Percentiles rank a stretch among this genome's conserved stretches.
Conservation (phyloP, 129 eudicot species). For the Saposhnikovia divaricata region DNA sequence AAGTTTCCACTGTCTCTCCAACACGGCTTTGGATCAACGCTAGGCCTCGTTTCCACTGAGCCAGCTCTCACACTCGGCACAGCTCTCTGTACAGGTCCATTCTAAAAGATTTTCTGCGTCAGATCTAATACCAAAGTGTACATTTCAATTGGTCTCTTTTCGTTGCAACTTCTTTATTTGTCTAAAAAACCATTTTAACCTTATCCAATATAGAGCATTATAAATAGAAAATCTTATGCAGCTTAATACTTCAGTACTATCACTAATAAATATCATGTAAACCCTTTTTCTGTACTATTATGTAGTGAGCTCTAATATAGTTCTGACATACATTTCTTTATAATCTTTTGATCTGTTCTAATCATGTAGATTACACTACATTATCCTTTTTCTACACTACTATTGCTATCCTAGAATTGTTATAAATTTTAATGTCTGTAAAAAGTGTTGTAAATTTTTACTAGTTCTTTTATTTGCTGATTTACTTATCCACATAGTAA, state of each 20-base stretch:
- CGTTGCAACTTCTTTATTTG: background rate
- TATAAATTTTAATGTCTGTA: background rate
- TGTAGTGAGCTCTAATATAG: background rate
- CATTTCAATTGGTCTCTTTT: background rate
- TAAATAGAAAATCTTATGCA: background rate
- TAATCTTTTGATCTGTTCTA: background rate
- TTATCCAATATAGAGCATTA: background rate
- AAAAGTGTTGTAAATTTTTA: background rate
- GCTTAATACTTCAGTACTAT: background rate
- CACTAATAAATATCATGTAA: background rate
- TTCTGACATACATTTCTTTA: background rate
- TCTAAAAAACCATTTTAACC: background rate
- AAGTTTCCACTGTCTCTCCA: too few relatives aligned
- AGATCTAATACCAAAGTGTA: background rate
- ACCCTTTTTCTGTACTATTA: too few relatives aligned
- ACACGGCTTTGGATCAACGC: too few relatives aligned
- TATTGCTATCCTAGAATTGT: background rate
- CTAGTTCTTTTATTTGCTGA: background rate
- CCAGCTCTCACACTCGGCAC: too few relatives aligned
- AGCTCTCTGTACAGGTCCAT: background rate
- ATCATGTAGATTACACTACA: background rate
- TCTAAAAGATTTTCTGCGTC: background rate
- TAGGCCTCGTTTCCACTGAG: too few relatives aligned
- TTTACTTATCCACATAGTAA: background rate
- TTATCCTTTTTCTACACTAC: background rate